Evolutionary conservation across 768 basidiomycete species (phyloP), one percentile per base, ranked within the genome.

Genomic region (Mycena pura): DNA sequence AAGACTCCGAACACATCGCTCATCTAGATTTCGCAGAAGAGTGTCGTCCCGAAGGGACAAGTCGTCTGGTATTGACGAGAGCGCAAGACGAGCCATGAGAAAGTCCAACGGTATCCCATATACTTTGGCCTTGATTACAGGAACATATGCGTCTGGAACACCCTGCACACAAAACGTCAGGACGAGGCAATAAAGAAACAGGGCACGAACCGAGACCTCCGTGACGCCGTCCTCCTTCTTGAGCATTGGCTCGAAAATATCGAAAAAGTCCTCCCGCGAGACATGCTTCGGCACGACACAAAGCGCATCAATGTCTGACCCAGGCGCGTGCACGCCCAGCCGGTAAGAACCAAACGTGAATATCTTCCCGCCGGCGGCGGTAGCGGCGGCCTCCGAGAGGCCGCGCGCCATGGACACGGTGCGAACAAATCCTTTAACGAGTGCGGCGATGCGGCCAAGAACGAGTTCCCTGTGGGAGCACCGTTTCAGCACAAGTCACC

Each of bases 301-400:
- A 21, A 99, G 79, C n/a, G 96, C 97, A 80, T 99, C 97, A 73
- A 99, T 98, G 85, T 99, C 96, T 47, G 90, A 83, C 3, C 93
- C 92, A 32, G 96, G 97, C 13, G 93, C 94, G 75, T 99, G 97
- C 21, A 99, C 97, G 60, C 97, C 97, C 47, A 99, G 80, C 69
- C 97, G 91, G 82, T 98, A 99, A 50, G 96, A 98, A 39, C 97
- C 97, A 75, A 96, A 99, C 7, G 97, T 99, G 75, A 95, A 99
- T 73, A 99, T 99, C 82, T 99, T 96, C 65, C 96, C 97, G 50
- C 97, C 97, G 9, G 97, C 94, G 46, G 92, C 89, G 50, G 78
- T 85, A 9, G 96, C 96, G 1, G 93, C 91, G 19, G 89, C 77
- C 64, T 98, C 95, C 28, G 95, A 96, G 44, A 96, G 79, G 7